Conservation (phyloP, 495 filamentous ascomycete genomes). For the Penicillium simplicissimum region DNA sequence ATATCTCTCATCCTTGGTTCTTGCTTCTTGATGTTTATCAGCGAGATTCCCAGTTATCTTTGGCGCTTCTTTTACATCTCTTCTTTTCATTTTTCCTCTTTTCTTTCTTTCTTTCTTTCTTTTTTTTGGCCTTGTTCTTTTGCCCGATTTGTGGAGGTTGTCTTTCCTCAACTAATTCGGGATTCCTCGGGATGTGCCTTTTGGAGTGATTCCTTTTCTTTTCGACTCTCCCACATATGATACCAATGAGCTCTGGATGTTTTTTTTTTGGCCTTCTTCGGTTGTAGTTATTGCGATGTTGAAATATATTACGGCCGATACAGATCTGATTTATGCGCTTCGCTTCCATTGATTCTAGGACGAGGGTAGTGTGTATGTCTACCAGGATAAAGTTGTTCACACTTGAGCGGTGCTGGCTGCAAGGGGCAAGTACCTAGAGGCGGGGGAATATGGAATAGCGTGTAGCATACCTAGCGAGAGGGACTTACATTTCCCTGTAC, state of each 20-base stretch:
- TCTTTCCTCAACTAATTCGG: constrained; percentile 6
- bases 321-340: not conserved
- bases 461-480: no score
- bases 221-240: constrained; percentile 32
- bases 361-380: not conserved
- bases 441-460: no score
- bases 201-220: constrained; percentile 18
- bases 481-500: no score
- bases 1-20: not conserved
- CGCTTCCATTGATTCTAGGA: not conserved
- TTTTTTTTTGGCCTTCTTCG: constrained; percentile 17
- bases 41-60: constrained; percentile 1
- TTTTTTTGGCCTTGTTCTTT: constrained; percentile 2
- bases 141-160: constrained; percentile 3
- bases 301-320: constrained; percentile 24
- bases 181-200: constrained; percentile 17
- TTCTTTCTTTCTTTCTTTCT: constrained; percentile 1
- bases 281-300: constrained; percentile 23
- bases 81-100: constrained; percentile 5
- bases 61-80: not conserved
- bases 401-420: no score
- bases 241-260: constrained; percentile 42
- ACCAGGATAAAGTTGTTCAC: no score
- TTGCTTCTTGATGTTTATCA: not conserved
- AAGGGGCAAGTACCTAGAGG: no score